Conservation (phyloP, 176 grass and related monocot genomes). For the Carex parvula region DNA sequence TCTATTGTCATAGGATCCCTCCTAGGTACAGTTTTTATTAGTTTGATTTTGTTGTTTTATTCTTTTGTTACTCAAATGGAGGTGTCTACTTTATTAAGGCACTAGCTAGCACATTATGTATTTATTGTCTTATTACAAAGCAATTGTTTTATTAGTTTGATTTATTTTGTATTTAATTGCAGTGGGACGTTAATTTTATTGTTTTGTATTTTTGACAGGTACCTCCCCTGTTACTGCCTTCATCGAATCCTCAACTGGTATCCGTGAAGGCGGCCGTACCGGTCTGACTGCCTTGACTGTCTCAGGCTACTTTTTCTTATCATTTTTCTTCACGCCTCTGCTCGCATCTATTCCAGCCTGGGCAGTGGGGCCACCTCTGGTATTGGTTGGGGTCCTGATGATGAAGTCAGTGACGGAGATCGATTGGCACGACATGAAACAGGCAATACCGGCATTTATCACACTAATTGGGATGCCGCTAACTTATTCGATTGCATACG, state of each 20-base stretch:
- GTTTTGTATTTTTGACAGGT: constrained; percentile 14
- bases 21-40: constrained; percentile 30
- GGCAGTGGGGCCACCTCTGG: constrained; percentile 72
- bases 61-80: neutral
- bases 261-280: constrained; percentile 65
- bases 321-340: constrained; percentile 72
- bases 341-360: constrained; percentile 72
- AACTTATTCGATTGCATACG: constrained; percentile 88
- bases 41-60: neutral
- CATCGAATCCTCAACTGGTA: constrained; percentile 82
- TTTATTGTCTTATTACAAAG: neutral
- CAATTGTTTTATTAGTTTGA: neutral
- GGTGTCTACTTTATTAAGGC: neutral
- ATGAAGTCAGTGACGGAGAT: constrained; percentile 83
- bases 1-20: constrained; percentile 68
- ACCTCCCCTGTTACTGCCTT: constrained; percentile 71
- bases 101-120: neutral
- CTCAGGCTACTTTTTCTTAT: constrained; percentile 46
- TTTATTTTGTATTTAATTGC: neutral
- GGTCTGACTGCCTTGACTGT: constrained; percentile 60
- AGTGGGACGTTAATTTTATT: neutral
- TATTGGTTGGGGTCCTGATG: constrained; percentile 81
- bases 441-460: constrained; percentile 81
- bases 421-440: constrained; percentile 67
- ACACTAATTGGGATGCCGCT: constrained; percentile 72